Evolutionary conservation across 768 basidiomycete genomes (phyloP).

Genomic region (Boletus rex-veris): DNA sequence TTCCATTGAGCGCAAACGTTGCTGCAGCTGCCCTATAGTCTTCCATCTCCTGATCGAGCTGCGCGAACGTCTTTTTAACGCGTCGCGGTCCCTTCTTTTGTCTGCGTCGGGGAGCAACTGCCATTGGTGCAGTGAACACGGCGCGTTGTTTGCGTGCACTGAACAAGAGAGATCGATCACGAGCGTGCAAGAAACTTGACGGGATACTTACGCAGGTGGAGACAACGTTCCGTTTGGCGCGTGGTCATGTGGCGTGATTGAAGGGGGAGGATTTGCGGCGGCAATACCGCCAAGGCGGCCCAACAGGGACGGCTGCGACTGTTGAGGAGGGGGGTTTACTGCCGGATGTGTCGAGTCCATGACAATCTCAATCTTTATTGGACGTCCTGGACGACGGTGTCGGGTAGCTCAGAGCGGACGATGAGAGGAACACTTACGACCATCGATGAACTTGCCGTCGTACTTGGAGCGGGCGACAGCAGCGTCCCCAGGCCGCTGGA

Average conservation of each 20-base stretch:
- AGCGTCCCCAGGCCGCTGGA: conserved; percentile 64
- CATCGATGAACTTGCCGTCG: conserved; percentile 72
- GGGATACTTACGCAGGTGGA: conserved; percentile 9
- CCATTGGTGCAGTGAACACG: conserved; percentile 18
- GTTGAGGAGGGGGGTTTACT: conserved; percentile 22
- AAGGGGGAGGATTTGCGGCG: neutral
- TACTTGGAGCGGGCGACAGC: conserved; percentile 62
- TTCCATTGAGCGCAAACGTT: conserved; percentile 11
- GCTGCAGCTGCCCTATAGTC: conserved; percentile 55
- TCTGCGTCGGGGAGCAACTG: conserved; percentile 38
- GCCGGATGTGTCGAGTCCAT: conserved; percentile 38
- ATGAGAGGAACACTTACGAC: conserved; percentile 35
- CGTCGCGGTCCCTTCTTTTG: conserved; percentile 74
- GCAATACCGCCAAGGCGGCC: conserved; percentile 31
- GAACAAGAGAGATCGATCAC: neutral
- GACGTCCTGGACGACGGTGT: conserved; percentile 45
- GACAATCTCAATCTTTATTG: conserved; percentile 64
- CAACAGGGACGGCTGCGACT: conserved; percentile 37
- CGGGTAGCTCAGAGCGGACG: neutral
- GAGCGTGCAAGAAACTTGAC: neutral
- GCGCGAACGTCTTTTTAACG: conserved; percentile 60
- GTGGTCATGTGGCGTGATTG: conserved; percentile 10
- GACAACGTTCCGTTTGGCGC: conserved; percentile 14
- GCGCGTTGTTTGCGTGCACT: conserved; percentile 22
- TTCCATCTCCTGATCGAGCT: conserved; percentile 80